These are phyloP conservation scores for Bipolaris gigantea DNA, from an alignment of 2,329 filamentous ascomycete species.

Conservation along the genomic window DNA sequence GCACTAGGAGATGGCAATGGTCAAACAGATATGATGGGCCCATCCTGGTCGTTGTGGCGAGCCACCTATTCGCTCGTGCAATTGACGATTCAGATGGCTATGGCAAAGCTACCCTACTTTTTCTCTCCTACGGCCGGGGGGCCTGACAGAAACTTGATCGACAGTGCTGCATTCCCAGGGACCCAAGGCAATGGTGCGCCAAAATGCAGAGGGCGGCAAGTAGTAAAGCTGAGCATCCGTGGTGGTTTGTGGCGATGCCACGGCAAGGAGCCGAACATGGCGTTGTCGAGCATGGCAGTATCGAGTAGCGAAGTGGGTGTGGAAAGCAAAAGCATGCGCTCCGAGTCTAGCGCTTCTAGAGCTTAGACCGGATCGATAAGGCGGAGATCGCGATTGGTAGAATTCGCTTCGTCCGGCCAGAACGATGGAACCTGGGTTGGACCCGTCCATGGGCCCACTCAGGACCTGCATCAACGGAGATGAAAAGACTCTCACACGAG, in stretches of 20 bases:
- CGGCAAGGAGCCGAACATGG: slow-evolving; percentile 1
- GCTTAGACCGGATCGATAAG: background rate
- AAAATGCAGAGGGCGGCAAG: background rate
- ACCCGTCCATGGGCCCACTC: background rate
- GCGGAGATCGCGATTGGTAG: slow-evolving; percentile 1
- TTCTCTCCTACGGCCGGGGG: background rate
- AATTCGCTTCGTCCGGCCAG: slow-evolving; percentile 3
- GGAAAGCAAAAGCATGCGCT: background rate
- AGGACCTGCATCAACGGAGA: slow-evolving; percentile 13
- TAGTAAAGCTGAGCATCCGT: background rate
- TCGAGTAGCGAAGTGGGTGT: background rate
- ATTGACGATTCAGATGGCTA: background rate
- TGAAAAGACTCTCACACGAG: slow-evolving; percentile 4
- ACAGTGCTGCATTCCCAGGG: background rate
- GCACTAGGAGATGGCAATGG: background rate
- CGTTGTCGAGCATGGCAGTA: background rate
- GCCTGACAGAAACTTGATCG: background rate
- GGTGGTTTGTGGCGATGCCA: slow-evolving; percentile 2
- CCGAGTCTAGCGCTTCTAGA: background rate
- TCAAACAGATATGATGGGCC: background rate
- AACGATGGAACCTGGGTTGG: slow-evolving; percentile 1
- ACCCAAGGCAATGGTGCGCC: no score
- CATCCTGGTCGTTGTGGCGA: background rate
- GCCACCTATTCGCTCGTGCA: background rate
- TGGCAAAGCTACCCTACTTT: background rate